phyloP scores from a whole-genome alignment of 1,284 basidiomycete genomes.

The Ustilago vetiveriae region DNA sequence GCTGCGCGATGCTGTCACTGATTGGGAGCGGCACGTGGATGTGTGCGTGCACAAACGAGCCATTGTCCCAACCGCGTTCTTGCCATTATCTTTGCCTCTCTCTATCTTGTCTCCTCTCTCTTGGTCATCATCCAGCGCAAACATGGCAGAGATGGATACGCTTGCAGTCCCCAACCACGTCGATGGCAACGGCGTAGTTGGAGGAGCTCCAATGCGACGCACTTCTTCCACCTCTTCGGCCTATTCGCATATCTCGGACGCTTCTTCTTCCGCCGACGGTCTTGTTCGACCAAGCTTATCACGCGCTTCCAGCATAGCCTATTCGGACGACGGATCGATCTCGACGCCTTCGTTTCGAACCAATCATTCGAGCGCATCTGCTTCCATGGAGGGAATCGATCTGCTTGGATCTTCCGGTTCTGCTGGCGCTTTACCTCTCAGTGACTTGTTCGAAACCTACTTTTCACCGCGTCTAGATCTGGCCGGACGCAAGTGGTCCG shows the following conservation, averaged over 20 bases:
- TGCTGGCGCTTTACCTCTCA: constrained; percentile 19
- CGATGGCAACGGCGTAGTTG: constrained; percentile 4
- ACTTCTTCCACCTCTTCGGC: constrained; percentile 18
- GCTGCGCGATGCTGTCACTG: constrained; percentile 42
- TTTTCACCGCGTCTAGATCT: constrained; percentile 90
- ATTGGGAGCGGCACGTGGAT: neutral
- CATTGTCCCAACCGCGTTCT: neutral
- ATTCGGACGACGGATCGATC: constrained; percentile 29
- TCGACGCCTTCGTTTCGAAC: constrained; percentile 17
- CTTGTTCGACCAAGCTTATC: constrained; percentile 28
- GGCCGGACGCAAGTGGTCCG: constrained; percentile 83
- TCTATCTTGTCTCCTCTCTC: neutral
- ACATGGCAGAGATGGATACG: constrained; percentile 8
- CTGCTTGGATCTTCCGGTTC: constrained; percentile 23
- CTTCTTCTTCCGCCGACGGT: constrained; percentile 12
- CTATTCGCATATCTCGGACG: constrained; percentile 20
- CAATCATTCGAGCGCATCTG: constrained; percentile 27
- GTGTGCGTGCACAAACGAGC: neutral
- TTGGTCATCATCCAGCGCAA: neutral
- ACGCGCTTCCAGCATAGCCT: constrained; percentile 34
- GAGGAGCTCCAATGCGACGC: constrained; percentile 22
- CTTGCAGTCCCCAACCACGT: constrained; percentile 11
- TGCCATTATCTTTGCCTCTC: neutral
- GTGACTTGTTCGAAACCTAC: constrained; percentile 76
- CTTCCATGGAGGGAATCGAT: constrained; percentile 41